phyloP scores from a whole-genome alignment of 2,329 filamentous ascomycete genomes.

The Xylaria multiplex region DNA sequence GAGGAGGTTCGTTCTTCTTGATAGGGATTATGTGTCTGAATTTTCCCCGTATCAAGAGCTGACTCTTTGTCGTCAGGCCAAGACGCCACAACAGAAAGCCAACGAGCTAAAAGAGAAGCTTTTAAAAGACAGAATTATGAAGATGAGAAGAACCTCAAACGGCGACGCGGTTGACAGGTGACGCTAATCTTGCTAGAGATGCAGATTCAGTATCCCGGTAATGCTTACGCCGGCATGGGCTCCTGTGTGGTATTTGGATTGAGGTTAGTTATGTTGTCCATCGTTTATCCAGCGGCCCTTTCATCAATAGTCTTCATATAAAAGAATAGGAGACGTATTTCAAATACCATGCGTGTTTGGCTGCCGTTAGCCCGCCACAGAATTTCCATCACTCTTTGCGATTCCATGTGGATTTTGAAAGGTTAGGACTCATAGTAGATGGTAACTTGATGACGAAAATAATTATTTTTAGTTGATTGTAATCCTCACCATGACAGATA shows the following conservation, averaged over 20 bases:
- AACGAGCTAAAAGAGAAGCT: conserved; percentile 61
- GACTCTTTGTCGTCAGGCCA: conserved; percentile 50
- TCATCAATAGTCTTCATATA: conserved; percentile 17
- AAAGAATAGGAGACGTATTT: conserved; percentile 4
- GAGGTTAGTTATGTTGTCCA: conserved; percentile 41
- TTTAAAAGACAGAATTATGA: conserved; percentile 64
- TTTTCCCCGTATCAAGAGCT: conserved; percentile 46
- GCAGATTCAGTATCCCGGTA: conserved; percentile 43
- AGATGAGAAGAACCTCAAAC: conserved; percentile 63
- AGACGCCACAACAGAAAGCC: conserved; percentile 55
- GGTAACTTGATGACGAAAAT: background rate
- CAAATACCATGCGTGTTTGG: background rate
- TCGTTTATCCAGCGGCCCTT: conserved; percentile 25
- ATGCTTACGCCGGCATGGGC: conserved; percentile 24
- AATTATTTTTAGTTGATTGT: too few relatives aligned
- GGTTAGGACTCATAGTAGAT: background rate
- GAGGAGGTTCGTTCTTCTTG: conserved; percentile 57
- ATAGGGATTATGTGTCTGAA: conserved; percentile 44
- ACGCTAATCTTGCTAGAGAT: conserved; percentile 60
- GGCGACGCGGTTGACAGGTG: conserved; percentile 52
- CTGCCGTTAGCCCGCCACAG: background rate
- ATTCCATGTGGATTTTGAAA: conserved; percentile 2
- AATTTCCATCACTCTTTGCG: background rate
- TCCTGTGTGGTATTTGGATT: conserved; percentile 33
- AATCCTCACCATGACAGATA: background rate